Evolutionary conservation across 768 basidiomycete species (phyloP).

Genomic region (Bullera alba): DNA sequence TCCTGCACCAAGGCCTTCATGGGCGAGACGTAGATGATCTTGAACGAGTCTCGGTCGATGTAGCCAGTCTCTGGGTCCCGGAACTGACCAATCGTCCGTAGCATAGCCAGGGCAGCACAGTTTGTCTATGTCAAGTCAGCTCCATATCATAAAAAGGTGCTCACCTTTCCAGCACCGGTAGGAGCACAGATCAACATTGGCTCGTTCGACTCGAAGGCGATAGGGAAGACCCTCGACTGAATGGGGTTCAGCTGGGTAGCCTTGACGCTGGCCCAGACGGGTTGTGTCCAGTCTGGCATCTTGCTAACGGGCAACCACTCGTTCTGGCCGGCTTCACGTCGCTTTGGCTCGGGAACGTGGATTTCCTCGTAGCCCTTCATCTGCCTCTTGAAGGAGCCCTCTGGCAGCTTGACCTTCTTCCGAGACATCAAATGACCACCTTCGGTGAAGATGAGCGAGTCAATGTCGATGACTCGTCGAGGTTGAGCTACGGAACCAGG

Average conservation of each 20-base stretch:
- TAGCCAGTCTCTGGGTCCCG: constrained; percentile 71
- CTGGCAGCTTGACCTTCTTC: constrained; percentile 95
- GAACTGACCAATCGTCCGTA: constrained; percentile 81
- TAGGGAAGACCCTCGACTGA: constrained; percentile 85
- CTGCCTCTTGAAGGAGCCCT: constrained; percentile 93
- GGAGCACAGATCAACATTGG: constrained; percentile 94
- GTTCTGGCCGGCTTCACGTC: constrained; percentile 57
- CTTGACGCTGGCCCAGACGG: constrained; percentile 68
- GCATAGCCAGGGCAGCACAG: constrained; percentile 89
- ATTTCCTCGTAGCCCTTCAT: constrained; percentile 98
- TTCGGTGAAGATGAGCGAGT: constrained; percentile 90
- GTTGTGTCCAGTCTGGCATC: constrained; percentile 77
- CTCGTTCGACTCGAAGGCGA: constrained; percentile 84
- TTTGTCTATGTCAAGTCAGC: constrained; percentile 64
- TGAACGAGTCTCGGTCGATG: constrained; percentile 84
- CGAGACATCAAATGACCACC: constrained; percentile 97
- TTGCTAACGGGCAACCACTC: constrained; percentile 58
- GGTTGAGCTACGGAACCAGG: constrained; percentile 80
- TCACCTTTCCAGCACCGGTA: constrained; percentile 94
- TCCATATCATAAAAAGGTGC: constrained; percentile 17
- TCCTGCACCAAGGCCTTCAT: constrained; percentile 99
- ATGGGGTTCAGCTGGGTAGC: constrained; percentile 71
- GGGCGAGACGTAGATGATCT: constrained; percentile 93
- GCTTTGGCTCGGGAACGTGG: constrained; percentile 88
- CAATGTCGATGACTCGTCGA: constrained; percentile 76